Evolutionary conservation across 2,329 filamentous ascomycete species (phyloP).

Genomic region (Phialocephala subalpina): DNA sequence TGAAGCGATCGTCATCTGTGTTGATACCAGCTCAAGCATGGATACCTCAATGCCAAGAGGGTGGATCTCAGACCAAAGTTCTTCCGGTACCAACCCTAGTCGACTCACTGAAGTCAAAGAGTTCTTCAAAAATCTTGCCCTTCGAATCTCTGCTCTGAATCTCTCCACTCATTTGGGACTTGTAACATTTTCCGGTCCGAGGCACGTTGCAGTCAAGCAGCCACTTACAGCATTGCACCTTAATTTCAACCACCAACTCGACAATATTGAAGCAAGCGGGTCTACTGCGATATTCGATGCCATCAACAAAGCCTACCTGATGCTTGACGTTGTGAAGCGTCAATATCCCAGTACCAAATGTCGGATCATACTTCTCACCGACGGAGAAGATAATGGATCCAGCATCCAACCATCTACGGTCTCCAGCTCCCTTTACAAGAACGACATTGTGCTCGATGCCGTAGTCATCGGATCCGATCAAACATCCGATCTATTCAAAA

Average conservation of each 20-base stretch:
- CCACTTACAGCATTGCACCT: constrained; percentile 6
- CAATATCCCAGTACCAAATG: too few species aligned
- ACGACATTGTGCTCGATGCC: too few species aligned
- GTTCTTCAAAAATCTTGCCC: constrained; percentile 22
- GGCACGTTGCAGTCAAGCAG: not conserved
- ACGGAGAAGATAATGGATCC: too few species aligned
- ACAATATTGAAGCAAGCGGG: not conserved
- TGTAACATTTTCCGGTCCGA: not conserved
- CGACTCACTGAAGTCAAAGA: constrained; percentile 22
- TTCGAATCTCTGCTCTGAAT: constrained; percentile 19
- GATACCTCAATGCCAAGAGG: not conserved
- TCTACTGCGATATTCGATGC: too few species aligned
- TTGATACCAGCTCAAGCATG: constrained; percentile 28
- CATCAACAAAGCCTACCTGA: too few species aligned
- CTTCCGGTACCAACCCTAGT: constrained; percentile 13
- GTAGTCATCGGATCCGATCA: too few species aligned
- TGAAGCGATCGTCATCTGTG: constrained; percentile 29
- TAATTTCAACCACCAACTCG: constrained; percentile 11
- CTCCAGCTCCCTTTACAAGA: too few species aligned
- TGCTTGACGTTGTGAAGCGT: too few species aligned
- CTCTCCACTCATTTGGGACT: constrained; percentile 4
- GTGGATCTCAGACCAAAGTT: constrained; percentile 6
- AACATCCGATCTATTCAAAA: too few species aligned
- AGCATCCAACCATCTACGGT: too few species aligned
- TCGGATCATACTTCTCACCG: too few species aligned